Conservation (phyloP, 1,284 basidiomycete species). For the Clitocybe nebularis region DNA sequence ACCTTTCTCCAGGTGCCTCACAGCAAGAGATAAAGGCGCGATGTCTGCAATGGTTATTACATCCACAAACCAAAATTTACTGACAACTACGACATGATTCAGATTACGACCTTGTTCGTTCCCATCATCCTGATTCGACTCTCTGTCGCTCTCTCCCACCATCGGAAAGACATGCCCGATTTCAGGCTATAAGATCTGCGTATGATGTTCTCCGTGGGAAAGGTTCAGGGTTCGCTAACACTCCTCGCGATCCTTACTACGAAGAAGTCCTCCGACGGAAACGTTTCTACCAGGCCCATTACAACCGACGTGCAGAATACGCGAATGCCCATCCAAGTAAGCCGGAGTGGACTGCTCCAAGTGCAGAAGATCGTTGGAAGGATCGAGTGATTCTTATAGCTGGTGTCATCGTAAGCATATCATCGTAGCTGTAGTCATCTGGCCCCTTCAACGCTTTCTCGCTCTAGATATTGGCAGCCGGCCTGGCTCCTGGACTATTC, state of each 20-base stretch:
- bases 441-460: background rate
- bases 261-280: conserved; percentile 31
- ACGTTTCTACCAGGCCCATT: conserved; percentile 26
- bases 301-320: conserved; percentile 18
- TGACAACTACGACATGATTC: conserved; percentile 3
- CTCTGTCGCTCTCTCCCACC: conserved; percentile 42
- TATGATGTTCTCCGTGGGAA: conserved; percentile 54
- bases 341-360: conserved; percentile 21
- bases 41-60: conserved; percentile 40
- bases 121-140: conserved; percentile 68
- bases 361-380: conserved; percentile 50
- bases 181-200: conserved; percentile 57
- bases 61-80: background rate
- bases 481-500: conserved; percentile 27
- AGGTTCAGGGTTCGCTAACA: conserved; percentile 16
- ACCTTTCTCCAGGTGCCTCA: conserved; percentile 51
- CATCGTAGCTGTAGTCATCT: conserved; percentile 17
- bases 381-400: conserved; percentile 48
- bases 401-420: conserved; percentile 43
- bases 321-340: conserved; percentile 13
- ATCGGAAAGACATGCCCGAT: conserved; percentile 49
- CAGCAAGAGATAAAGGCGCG: conserved; percentile 59
- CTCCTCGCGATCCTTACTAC: conserved; percentile 26
- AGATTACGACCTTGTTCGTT: conserved; percentile 71
- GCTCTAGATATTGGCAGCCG: conserved; percentile 22